Evolutionary conservation across 2,329 filamentous ascomycete genomes (phyloP).

Genomic region (Apiospora saccharicola): DNA sequence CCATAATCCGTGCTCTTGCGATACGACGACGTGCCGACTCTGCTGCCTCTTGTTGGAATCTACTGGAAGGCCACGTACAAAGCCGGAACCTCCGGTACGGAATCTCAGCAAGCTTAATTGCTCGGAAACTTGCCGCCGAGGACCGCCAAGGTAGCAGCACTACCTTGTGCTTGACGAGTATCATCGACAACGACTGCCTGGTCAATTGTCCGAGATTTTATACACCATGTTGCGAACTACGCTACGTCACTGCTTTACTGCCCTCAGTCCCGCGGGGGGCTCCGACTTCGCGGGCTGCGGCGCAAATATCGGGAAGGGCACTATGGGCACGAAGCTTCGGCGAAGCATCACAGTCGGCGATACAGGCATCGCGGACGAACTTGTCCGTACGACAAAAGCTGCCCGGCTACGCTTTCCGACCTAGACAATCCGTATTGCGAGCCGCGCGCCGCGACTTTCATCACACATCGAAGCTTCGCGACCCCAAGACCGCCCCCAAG

Average conservation of each 20-base stretch:
- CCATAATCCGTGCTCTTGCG: not conserved
- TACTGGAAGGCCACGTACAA: not conserved
- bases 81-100: slow-evolving; percentile 15
- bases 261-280: not conserved
- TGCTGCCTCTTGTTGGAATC: not conserved
- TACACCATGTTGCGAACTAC: slow-evolving; percentile 21
- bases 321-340: slow-evolving; percentile 5
- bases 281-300: slow-evolving; percentile 7
- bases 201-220: not conserved
- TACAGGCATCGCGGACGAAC: slow-evolving; percentile 10
- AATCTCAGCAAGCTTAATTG: not conserved
- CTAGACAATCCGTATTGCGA: not conserved
- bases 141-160: not conserved
- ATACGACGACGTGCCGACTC: slow-evolving; percentile 2
- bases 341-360: not conserved
- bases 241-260: slow-evolving; percentile 4
- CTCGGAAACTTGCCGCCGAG: not conserved
- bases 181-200: not conserved
- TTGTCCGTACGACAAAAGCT: not conserved
- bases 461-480: not conserved
- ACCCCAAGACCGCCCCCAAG: not conserved
- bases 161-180: not conserved
- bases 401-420: not conserved
- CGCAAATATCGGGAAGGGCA: not conserved
- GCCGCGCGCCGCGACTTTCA: slow-evolving; percentile 6